Evolutionary conservation across 805 yeast species (phyloP), one percentile per base, ranked within the genome.

Genomic region (Candida ulmi): DNA sequence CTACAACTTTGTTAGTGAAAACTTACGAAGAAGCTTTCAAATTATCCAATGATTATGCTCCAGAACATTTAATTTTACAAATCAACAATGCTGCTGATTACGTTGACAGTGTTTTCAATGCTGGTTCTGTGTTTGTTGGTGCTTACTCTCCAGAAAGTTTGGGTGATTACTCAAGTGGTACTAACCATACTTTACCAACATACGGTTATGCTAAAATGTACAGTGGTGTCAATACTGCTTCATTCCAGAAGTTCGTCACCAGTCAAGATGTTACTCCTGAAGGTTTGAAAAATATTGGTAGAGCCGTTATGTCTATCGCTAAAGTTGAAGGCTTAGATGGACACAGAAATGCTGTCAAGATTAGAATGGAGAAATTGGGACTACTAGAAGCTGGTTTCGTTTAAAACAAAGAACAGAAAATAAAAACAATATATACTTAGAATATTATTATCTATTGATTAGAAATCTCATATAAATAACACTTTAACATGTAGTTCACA

Each of bases 201-300:
- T 93, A 93, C 58, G 99, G 99, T 37, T 93, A 91, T 58, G 98
- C 99, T 33, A 83, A 88, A 68, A 95, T 88, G 76, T 93, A 93
- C 68, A 82, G 95, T 49, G 99, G 99, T 45, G 97, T 90, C 40
- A 93, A 93, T 68, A 93, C 98, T 18, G 81, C 88, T 37, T 88
- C 97, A 0, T 93, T 87, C 79, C 95, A 86, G 64, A 93, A 93
- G 65, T 88, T 85, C 66, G 83, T 93, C 56, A 93, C 99, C 11
- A 76, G 95, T 23, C 99, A 93, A 68, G 87, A 83, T 56, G 87
- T 93, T 27, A 82, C 88, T 1, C 78, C 83, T 40, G 75, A 81
- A 60, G 99, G 99, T 17, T 73, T 93, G 52, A 69, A 76, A 58
- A 80, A 80, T 52, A 91, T 93, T 47, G 99, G 99, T n/a, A 80